Conservation (phyloP, 2,329 filamentous ascomycete species). For the Botrytis fragariae region DNA sequence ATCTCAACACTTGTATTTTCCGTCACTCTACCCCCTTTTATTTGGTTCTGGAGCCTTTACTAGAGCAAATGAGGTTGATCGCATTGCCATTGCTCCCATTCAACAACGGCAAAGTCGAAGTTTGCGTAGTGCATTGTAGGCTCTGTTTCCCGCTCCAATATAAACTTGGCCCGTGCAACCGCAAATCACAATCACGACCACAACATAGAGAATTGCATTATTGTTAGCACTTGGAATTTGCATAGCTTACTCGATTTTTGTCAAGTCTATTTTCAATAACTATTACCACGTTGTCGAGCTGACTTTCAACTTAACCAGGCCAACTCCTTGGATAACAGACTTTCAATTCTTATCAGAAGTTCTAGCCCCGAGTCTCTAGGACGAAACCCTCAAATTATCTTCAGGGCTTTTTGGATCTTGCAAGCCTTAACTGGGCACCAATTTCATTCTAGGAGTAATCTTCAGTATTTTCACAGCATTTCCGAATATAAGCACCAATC, state of each 20-base stretch:
- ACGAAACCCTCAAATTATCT: not conserved
- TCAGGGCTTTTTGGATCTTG: not conserved
- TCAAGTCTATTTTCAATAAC: constrained; percentile 8
- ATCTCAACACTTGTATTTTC: constrained; percentile 10
- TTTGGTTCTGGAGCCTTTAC: not conserved
- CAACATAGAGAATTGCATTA: constrained; percentile 10
- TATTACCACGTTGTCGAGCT: not conserved
- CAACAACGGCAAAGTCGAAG: constrained; percentile 7
- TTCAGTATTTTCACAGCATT: constrained; percentile 9
- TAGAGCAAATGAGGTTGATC: not conserved
- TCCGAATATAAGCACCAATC: not conserved
- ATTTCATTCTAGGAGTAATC: not conserved
- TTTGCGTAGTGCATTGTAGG: constrained; percentile 16
- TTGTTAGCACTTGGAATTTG: not conserved
- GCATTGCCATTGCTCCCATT: not conserved
- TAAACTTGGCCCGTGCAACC: constrained; percentile 13
- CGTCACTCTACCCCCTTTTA: not conserved
- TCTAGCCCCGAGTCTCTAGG: not conserved
- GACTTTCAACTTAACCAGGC: constrained; percentile 1
- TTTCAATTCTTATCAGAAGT: not conserved
- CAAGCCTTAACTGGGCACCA: not conserved
- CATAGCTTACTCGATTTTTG: not conserved
- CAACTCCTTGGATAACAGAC: not conserved
- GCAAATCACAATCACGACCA: constrained; percentile 1
- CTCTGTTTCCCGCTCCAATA: constrained; percentile 18